Evolutionary conservation across 1,139 yeast genomes (phyloP).

Genomic region (Entelexis sorbosivorans): DNA sequence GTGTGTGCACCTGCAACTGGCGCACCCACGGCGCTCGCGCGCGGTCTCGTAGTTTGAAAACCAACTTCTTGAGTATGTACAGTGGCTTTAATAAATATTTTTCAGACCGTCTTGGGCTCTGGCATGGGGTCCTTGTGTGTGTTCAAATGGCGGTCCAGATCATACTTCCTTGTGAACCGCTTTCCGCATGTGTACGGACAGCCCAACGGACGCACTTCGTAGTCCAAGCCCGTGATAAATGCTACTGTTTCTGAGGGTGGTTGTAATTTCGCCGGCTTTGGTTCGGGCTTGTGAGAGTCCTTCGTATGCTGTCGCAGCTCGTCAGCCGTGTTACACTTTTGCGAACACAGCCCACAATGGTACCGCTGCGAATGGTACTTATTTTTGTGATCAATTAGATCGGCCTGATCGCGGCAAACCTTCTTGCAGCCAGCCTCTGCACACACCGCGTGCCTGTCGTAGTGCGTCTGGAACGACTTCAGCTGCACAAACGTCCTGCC

Average conservation of each 20-base stretch:
- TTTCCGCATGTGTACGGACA: conserved; percentile 31
- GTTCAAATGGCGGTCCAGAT: conserved; percentile 32
- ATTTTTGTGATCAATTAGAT: conserved; percentile 29
- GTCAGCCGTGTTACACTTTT: conserved; percentile 36
- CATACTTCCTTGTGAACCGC: conserved; percentile 34
- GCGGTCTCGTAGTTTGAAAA: no score
- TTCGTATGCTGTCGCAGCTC: conserved; percentile 41
- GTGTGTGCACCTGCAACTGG: not conserved
- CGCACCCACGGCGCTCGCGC: no score
- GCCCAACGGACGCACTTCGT: conserved; percentile 28
- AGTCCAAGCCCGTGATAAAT: conserved; percentile 32
- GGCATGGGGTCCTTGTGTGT: conserved; percentile 22
- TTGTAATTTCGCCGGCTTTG: conserved; percentile 1
- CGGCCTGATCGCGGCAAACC: conserved; percentile 28
- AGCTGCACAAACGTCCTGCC: conserved; percentile 60
- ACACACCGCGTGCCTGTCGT: conserved; percentile 55
- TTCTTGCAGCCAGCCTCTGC: conserved; percentile 26
- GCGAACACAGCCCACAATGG: conserved; percentile 52
- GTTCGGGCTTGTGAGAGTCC: conserved; percentile 53
- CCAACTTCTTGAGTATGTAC: no score
- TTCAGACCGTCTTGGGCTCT: not conserved
- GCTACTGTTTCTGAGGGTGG: conserved; percentile 25
- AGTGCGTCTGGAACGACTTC: conserved; percentile 67
- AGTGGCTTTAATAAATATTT: not conserved
- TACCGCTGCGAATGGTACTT: conserved; percentile 28